Evolutionary conservation across 768 basidiomycete genomes (phyloP), one percentile per base, ranked within the genome.

Genomic region (Leucosporidium creatinivorum): DNA sequence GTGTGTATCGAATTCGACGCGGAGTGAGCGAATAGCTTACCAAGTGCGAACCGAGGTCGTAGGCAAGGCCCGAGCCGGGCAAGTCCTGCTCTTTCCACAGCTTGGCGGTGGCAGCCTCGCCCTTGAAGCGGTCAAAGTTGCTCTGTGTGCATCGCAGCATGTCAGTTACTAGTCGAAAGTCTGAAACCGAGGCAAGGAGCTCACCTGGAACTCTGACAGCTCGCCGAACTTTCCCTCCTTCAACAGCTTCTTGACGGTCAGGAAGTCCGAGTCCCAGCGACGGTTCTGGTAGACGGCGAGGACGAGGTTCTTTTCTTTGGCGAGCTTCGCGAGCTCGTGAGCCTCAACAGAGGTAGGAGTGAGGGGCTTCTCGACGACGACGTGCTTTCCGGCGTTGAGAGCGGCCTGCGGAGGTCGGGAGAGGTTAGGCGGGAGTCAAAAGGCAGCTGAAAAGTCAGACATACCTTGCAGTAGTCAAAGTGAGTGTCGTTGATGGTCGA

Each of bases 351-450:
- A 79, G 2, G 84, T 86, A 4, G 87, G 81, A 4, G 87, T 85
- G 23, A 89, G 82, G 6, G 89, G 89, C 75, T 91, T 91, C 75
- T 90, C 89, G 48, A 90, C 86, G 50, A 90, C 84, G 23, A 88
- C 89, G 44, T 72, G 70, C 62, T 72, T 72, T 33, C 70, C 70
- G 4, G 57, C 62, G 30, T 56, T 44, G 54, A 63, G 58, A n/a
- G n/a, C 28, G 7, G 26, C 25, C 52, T 9, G 23, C 23, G 17
- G 18, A n/a, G 15, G 8, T 44, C 12, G 33, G 30, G 23, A 47
- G 5, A 9, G 87, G 66, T 36, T 50, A 50, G 50, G 7, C 54
- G 64, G 28, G 49, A 48, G 26, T 68, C 10, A 1, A 25, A 23
- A 31, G 3, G 50, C 12, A 18, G 28, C 5, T 18, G 5, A 31